A percentile compares a stretch with the other conserved stretches of the same genome.
Conservation (phyloP, 2,329 filamentous ascomycete genomes). For the Diplodia mutila region DNA sequence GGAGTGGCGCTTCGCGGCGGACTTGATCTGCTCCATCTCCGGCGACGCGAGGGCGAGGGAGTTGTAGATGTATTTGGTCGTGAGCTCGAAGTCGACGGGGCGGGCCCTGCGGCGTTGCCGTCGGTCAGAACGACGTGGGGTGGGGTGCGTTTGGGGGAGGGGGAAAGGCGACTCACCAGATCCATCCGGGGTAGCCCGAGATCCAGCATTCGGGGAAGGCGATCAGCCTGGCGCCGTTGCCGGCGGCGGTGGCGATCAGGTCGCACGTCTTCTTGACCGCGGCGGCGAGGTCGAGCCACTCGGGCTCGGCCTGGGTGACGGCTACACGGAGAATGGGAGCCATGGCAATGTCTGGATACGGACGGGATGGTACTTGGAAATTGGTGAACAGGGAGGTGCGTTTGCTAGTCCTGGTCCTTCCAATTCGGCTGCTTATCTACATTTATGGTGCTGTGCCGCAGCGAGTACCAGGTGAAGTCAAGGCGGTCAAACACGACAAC, state of each 20-base stretch:
- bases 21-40: conserved; percentile 50
- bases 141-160: neutral
- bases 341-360: neutral
- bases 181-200: conserved; percentile 51
- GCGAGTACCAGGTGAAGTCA: no score
- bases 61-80: conserved; percentile 50
- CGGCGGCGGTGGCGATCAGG: conserved; percentile 60
- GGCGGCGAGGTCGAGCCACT: conserved; percentile 62
- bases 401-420: neutral
- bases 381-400: neutral
- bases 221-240: conserved; percentile 58
- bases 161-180: conserved; percentile 49
- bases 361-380: neutral
- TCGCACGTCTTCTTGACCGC: conserved; percentile 61
- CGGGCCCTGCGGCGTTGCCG: conserved; percentile 42
- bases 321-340: conserved; percentile 42
- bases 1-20: conserved; percentile 36
- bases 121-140: neutral
- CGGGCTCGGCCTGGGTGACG: conserved; percentile 62
- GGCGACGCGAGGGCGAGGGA: conserved; percentile 46
- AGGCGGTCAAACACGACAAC: neutral
- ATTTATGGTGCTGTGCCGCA: no score
- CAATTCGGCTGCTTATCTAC: neutral
- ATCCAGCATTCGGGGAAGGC: conserved; percentile 54
- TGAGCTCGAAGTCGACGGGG: conserved; percentile 46